A percentile compares a stretch with the other conserved stretches of the same genome.
Conservation (phyloP, 164 flowering plant species). For the Berberis vulgaris region DNA sequence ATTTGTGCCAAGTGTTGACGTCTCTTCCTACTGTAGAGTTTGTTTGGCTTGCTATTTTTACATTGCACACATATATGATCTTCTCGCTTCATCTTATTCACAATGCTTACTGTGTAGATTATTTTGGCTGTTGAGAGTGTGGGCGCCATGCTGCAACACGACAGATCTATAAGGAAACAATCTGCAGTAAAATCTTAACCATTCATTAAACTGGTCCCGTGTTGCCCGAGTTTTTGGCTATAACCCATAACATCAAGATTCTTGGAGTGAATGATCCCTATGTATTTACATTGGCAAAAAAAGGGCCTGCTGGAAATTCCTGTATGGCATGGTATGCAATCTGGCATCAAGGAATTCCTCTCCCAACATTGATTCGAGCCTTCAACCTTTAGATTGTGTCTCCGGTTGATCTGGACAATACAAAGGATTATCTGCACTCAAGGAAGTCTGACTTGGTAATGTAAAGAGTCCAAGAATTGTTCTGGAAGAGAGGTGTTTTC, state of each 20-base stretch:
- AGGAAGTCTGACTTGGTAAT: no score
- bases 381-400: constrained; percentile 11
- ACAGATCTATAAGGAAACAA: constrained; percentile 54
- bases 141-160: constrained; percentile 76
- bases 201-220: neutral
- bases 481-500: no score
- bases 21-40: neutral
- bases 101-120: constrained; percentile 38
- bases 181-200: constrained; percentile 6
- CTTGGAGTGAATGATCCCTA: neutral
- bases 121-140: constrained; percentile 83
- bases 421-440: no score
- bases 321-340: neutral
- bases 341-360: neutral
- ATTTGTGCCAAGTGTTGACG: neutral
- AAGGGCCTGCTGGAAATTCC: neutral
- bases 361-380: no score
- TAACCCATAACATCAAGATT: neutral
- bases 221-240: neutral
- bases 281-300: neutral
- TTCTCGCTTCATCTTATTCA: constrained; percentile 1
- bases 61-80: neutral
- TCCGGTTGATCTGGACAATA: no score
- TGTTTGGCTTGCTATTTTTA: neutral
- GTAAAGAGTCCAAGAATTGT: no score